These are phyloP conservation scores for Selenicereus undatus DNA, from an alignment of 148 eudicot genomes.

Conservation along the genomic window DNA sequence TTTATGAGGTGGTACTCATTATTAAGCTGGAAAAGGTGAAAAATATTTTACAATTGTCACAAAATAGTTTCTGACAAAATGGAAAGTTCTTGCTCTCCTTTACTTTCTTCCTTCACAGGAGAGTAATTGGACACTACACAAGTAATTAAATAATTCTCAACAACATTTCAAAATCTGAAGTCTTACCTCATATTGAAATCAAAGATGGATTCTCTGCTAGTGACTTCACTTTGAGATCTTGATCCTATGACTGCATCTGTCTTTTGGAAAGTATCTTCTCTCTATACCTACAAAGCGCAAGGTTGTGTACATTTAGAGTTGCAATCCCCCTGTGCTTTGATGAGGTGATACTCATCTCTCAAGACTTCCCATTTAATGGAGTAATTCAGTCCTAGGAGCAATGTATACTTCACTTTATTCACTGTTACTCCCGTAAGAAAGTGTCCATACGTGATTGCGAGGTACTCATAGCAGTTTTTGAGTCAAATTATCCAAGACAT, in stretches of 20 bases:
- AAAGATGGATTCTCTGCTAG: background rate
- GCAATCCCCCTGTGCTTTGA: too few relatives aligned
- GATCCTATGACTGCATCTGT: too few relatives aligned
- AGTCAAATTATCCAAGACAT: conserved; percentile 45
- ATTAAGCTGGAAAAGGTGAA: too few relatives aligned
- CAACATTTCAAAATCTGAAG: too few relatives aligned
- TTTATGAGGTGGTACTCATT: too few relatives aligned
- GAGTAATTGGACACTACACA: too few relatives aligned
- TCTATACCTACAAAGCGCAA: background rate
- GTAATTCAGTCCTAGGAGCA: conserved; percentile 50
- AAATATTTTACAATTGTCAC: too few relatives aligned
- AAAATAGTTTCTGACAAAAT: too few relatives aligned
- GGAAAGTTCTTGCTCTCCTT: too few relatives aligned
- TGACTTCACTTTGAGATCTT: background rate
- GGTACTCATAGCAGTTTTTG: conserved; percentile 54
- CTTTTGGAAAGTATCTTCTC: background rate
- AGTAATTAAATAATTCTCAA: too few relatives aligned
- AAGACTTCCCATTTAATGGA: conserved; percentile 83
- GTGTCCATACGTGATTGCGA: conserved; percentile 60
- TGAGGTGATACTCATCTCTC: conserved; percentile 39
- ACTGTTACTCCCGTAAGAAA: conserved; percentile 63
- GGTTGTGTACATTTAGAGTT: background rate
- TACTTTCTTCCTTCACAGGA: too few relatives aligned
- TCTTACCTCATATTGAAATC: background rate
- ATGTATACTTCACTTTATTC: conserved; percentile 49